Evolutionary conservation across 495 filamentous ascomycete species (phyloP).

Genomic region (Aspergillus avenaceus): DNA sequence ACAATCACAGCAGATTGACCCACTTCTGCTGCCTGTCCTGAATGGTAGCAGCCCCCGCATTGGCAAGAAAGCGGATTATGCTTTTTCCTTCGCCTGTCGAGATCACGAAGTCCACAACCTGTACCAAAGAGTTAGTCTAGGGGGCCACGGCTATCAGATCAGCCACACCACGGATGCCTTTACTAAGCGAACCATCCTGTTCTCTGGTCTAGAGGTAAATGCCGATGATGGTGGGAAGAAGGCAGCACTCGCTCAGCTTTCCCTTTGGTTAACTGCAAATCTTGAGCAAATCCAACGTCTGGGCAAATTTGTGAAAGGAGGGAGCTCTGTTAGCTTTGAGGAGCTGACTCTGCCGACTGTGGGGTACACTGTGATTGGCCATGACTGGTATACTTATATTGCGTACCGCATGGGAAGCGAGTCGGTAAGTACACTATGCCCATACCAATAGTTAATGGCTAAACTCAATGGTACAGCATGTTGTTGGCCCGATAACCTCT

Average conservation of each 20-base stretch:
- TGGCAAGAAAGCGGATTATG: conserved; percentile 1
- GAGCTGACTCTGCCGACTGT: no score
- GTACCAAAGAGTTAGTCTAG: background rate
- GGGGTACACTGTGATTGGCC: conserved; percentile 1
- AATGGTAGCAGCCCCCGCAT: background rate
- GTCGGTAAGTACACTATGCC: background rate
- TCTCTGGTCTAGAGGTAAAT: no score
- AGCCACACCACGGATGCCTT: background rate
- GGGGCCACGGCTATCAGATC: conserved; percentile 1
- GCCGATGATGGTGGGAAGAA: no score
- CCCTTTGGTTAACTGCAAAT: background rate
- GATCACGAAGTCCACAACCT: background rate
- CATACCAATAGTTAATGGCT: no score
- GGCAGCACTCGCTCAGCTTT: no score
- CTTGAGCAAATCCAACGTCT: background rate
- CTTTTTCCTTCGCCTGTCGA: background rate
- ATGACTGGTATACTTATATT: conserved; percentile 3
- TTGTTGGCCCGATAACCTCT: background rate
- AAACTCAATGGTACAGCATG: no score
- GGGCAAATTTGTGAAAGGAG: background rate
- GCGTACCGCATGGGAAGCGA: background rate
- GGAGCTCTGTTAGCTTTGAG: background rate
- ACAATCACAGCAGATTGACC: conserved; percentile 1
- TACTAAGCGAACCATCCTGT: background rate
- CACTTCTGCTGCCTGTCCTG: background rate